Conservation (phyloP, 177 flowering plant genomes). For the Vitis hybrid region DNA sequence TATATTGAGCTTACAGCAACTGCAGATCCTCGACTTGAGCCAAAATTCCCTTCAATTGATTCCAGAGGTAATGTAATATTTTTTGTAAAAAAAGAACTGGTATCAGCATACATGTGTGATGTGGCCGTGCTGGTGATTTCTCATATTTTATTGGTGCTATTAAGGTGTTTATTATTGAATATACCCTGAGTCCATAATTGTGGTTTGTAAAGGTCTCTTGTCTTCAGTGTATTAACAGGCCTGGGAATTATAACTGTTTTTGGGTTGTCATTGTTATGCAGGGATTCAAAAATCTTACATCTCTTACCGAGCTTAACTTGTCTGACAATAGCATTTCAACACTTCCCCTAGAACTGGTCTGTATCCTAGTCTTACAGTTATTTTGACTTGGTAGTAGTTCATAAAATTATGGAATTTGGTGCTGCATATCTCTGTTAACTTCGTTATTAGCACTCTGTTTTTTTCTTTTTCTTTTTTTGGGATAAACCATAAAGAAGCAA, state of each 20-base stretch:
- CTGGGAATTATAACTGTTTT: not conserved
- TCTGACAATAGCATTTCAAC: constrained; percentile 80
- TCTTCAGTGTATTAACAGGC: not conserved
- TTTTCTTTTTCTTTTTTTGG: not conserved
- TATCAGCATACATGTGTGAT: not conserved
- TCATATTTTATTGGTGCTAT: not conserved
- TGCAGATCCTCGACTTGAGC: constrained; percentile 84
- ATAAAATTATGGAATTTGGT: not conserved
- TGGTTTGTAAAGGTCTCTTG: not conserved
- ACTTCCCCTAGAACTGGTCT: constrained; percentile 83
- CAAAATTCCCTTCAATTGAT: constrained; percentile 75
- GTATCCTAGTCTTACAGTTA: constrained; percentile 11
- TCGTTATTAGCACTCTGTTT: not conserved
- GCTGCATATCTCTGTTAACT: not conserved
- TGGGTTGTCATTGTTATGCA: constrained; percentile 31
- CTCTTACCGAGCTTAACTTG: constrained; percentile 74
- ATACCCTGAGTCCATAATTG: too few relatives aligned
- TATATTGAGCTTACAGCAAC: constrained; percentile 48
- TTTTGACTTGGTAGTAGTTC: not conserved
- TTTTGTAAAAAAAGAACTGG: constrained; percentile 1
- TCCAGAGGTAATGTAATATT: constrained; percentile 55
- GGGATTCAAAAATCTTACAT: constrained; percentile 65
- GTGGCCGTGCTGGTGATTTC: not conserved
- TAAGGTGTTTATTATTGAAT: too few relatives aligned
- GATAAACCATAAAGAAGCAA: not conserved